A percentile compares a stretch with the other conserved stretches of the same genome.
These are phyloP conservation scores for Hordeum marinum DNA, from an alignment of 176 grass and related monocot species.

Conservation along the genomic window DNA sequence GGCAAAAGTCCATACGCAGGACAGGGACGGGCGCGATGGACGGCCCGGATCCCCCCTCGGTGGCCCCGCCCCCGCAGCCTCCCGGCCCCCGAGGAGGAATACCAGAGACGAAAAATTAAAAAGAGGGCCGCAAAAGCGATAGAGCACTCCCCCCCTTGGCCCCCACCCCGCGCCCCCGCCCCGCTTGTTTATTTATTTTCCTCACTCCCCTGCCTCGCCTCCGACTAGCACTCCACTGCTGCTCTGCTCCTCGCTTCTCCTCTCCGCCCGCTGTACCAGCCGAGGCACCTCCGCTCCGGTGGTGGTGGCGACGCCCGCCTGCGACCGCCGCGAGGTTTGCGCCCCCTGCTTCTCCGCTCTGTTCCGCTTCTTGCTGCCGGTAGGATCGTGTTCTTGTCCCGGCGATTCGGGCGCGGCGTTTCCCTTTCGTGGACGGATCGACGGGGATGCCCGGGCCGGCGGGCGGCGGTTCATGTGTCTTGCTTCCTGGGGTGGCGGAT, in stretches of 20 bases:
- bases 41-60: constrained; percentile 7
- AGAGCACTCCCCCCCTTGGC: constrained; percentile 21
- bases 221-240: neutral
- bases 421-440: neutral
- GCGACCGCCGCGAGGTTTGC: constrained; percentile 8
- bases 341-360: neutral
- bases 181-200: constrained; percentile 37
- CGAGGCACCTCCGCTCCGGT: neutral
- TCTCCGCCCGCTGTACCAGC: neutral
- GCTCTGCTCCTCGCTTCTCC: neutral
- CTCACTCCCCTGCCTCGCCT: constrained; percentile 28
- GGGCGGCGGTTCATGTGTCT: neutral
- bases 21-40: constrained; percentile 32
- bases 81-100: constrained; percentile 33
- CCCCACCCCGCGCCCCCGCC: neutral
- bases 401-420: neutral
- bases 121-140: constrained; percentile 18
- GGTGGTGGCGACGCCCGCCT: neutral
- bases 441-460: neutral
- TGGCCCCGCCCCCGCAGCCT: constrained; percentile 3
- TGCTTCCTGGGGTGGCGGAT: neutral
- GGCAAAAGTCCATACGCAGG: constrained; percentile 41
- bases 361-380: neutral
- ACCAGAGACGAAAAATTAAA: constrained; percentile 13
- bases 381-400: neutral